Evolutionary conservation across 1,284 basidiomycete genomes (phyloP).

Genomic region (Heterobasidion occidentale): DNA sequence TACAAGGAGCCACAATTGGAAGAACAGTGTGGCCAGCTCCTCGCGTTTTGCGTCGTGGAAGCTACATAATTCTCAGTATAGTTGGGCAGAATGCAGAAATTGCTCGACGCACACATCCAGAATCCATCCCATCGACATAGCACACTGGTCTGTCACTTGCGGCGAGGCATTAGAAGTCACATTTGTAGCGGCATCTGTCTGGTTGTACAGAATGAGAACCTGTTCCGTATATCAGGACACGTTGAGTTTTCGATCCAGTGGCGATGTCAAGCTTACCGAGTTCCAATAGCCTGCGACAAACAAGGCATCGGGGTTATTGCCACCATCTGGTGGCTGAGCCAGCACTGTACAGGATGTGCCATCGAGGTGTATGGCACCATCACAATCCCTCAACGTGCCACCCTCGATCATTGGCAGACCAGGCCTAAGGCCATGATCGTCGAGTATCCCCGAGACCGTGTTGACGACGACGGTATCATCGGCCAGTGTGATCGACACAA

Average conservation of each 20-base stretch:
- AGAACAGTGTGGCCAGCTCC: background rate
- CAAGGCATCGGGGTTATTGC: background rate
- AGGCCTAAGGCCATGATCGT: background rate
- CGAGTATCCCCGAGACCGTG: background rate
- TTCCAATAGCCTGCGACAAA: too few species aligned
- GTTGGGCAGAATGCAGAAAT: background rate
- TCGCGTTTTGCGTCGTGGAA: background rate
- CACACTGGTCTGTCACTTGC: background rate
- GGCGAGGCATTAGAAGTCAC: too few species aligned
- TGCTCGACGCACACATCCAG: background rate
- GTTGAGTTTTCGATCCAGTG: too few species aligned
- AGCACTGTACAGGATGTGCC: background rate
- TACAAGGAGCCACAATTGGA: background rate
- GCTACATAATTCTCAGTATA: background rate
- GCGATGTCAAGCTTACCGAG: too few species aligned
- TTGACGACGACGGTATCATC: background rate
- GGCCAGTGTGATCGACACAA: background rate
- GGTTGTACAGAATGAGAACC: too few species aligned
- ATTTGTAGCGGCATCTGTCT: too few species aligned
- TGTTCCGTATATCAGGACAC: too few species aligned
- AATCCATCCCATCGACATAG: background rate
- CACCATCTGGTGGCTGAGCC: background rate
- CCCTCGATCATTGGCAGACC: background rate
- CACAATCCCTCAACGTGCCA: background rate
- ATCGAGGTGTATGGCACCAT: background rate